Evolutionary conservation across 768 basidiomycete genomes (phyloP), one percentile per base, ranked within the genome.

Genomic region (Trametes maxima): DNA sequence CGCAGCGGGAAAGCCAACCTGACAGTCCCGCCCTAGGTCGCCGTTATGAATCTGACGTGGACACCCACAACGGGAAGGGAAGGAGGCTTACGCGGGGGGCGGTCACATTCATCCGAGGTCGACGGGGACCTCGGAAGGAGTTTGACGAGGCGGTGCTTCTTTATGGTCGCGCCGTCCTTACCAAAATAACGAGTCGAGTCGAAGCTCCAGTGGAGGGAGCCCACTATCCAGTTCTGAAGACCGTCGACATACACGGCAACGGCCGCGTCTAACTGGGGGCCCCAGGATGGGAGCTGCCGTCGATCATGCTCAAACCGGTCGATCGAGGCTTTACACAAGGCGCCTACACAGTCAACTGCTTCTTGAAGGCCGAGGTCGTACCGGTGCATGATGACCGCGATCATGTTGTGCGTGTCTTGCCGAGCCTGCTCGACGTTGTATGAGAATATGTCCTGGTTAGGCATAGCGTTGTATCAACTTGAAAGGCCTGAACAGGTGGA

Each of bases 391-490:
- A 89, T 77, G 49, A 90, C 85, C 14, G 79, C 77, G 58, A 90
- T 80, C 80, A 89, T 86, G 70, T 90, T 90, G 70, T 88, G 85
- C 3, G 82, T 84, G 61, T 88, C 71, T 12, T 79, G 80, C 13
- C 84, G 81, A 3, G 87, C 82, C 71, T 90, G 89, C 70, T 90
- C 89, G 54, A 85, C 82, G 62, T 89, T 88, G 72, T 87, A 90
- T 0, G 88, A 90, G 70, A 87, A 88, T 43, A 89, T 85, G 63
- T 89, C 88, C 88, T 89, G 36, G 17, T 37, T 36, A 33, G 33
- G n/a, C 17, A 46, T 24, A 12, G 45, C 2, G 19, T 50, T 19
- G 35, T 13, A 19, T 36, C 24, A 46, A 13, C 48, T 22, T 51
- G 37, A n/a, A 40, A 19, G 24, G 45, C 45, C 43, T 21, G 45